Base-by-base conservation (phyloP, 2,329 filamentous ascomycete genomes). In the Cryphonectria carpinicola region DNA sequence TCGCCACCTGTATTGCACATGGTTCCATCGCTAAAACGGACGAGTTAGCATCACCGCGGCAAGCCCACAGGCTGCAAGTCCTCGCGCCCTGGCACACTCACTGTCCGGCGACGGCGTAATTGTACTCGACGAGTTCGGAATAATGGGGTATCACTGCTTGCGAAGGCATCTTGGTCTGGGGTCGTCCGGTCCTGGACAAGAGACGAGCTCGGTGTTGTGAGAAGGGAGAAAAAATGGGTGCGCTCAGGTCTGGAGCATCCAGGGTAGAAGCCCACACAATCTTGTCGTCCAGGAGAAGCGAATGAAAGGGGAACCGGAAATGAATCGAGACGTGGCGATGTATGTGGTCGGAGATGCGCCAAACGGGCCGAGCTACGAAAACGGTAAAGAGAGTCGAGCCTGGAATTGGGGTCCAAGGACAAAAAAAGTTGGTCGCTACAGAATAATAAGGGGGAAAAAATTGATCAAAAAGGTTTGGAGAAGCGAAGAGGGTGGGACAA, bases 61-160 rank as follows among this genome's bases (percentile, higher is more conserved):
- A 28, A 32, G 49, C 37, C 11, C 11, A 43, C 28, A 41, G 13
- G 41, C 37, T 37, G 54, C 19, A n/a, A 41, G 6, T 7, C 28
- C n/a, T 8, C 8, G 32, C 14, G 19, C 54, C 4, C 28, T 58
- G 56, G 56, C 52, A 52, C 61, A 54, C 92, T 86, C 86, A 95
- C 93, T 97, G 93, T 81, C 93, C 93, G 73, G 93, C 93, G 73
- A 94, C 93, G 66, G 92, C 93, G 77, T 93, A 86, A 76, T 89
- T 88, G 81, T 92, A 96, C 68, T 90, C 86, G 74, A 89, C 84
- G 62, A 95, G 85, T 71, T 90, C 88, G 69, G 87, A 84, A 69
- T 84, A 83, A 74, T 87, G 87, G 67, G 90, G 88, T 56, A 90
- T 81, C 74, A 80, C 81, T 70, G 74, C 74, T 64, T 68, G 71